phyloP scores from a whole-genome alignment of 2,329 filamentous ascomycete genomes.

The Colletotrichum endophyticum region DNA sequence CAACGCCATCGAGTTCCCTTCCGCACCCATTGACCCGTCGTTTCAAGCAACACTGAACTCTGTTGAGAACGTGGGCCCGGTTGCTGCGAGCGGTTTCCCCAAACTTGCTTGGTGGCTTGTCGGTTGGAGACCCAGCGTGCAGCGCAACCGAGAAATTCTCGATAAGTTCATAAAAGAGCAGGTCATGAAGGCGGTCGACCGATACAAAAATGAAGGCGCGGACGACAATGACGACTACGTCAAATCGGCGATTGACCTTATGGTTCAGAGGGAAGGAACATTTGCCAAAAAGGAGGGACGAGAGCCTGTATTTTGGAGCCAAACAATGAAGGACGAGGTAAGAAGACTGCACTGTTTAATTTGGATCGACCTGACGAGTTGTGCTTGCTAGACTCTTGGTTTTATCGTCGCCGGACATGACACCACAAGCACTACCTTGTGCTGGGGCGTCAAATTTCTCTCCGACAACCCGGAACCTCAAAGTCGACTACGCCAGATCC shows the following conservation, averaged over 20 bases:
- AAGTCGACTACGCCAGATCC: constrained; percentile 23
- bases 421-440: constrained; percentile 25
- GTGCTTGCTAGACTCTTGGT: constrained; percentile 22
- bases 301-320: background rate
- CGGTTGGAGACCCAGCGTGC: background rate
- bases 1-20: background rate
- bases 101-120: background rate
- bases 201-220: background rate
- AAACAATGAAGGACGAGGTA: constrained; percentile 7
- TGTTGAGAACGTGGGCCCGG: background rate
- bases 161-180: background rate
- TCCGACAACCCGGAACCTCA: constrained; percentile 25
- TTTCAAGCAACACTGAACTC: background rate
- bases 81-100: background rate
- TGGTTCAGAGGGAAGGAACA: constrained; percentile 36
- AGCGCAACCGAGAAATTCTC: background rate
- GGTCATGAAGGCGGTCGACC: background rate
- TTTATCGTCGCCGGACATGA: constrained; percentile 30
- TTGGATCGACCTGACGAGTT: background rate
- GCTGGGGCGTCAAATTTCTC: constrained; percentile 25
- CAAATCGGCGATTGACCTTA: constrained; percentile 31
- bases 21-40: background rate
- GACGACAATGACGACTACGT: background rate
- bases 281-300: constrained; percentile 14
- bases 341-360: background rate